Percentiles rank a stretch among this genome's conserved stretches.
These are phyloP conservation scores for Stemphylium lycopersici DNA, from an alignment of 2,329 filamentous ascomycete genomes.

Conservation along the genomic window DNA sequence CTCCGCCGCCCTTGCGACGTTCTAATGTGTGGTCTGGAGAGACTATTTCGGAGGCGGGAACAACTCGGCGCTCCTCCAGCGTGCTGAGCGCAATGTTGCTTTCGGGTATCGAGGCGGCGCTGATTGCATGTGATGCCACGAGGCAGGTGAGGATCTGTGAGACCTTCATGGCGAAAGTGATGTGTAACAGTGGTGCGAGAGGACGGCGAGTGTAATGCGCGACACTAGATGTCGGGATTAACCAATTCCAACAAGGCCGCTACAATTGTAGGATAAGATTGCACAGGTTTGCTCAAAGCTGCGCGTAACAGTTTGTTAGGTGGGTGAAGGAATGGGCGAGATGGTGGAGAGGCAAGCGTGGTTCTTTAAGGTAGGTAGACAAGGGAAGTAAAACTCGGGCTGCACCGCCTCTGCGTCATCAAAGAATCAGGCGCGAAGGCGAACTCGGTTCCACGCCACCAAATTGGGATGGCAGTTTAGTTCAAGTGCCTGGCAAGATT, in stretches of 20 bases:
- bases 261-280: background rate
- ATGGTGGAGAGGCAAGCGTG: conserved; percentile 8
- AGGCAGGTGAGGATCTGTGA: conserved; percentile 29
- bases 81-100: conserved; percentile 31
- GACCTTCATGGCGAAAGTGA: conserved; percentile 34
- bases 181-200: conserved; percentile 10
- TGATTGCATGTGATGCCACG: conserved; percentile 29
- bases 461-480: background rate
- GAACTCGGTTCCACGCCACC: conserved; percentile 7
- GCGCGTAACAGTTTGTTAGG: conserved; percentile 10
- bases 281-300: conserved; percentile 4
- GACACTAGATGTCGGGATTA: conserved; percentile 5
- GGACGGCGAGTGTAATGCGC: conserved; percentile 6
- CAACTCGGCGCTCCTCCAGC: conserved; percentile 24
- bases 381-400: background rate
- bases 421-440: conserved; percentile 10
- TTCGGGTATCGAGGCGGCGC: conserved; percentile 38
- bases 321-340: background rate
- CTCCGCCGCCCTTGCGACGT: conserved; percentile 48
- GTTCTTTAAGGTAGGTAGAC: conserved; percentile 14
- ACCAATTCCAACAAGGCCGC: background rate
- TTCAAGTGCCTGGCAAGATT: background rate
- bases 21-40: conserved; percentile 43
- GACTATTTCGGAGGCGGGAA: conserved; percentile 28
- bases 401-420: conserved; percentile 24